Evolutionary conservation across 805 yeast species (phyloP).

Genomic region (Candida fluviatilis): DNA sequence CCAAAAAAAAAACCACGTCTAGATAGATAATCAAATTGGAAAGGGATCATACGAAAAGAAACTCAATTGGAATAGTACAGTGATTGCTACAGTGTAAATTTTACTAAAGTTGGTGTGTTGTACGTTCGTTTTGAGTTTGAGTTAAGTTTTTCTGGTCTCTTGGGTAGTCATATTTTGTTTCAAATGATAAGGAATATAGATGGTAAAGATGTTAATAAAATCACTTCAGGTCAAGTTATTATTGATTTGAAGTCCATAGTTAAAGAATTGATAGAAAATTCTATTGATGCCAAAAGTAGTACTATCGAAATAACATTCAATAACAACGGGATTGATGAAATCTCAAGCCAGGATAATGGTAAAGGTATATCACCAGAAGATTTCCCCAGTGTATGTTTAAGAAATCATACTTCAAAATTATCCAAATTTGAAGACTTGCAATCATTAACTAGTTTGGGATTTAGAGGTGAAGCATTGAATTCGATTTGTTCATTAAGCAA

Average conservation of each 20-base stretch:
- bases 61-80: too few species aligned
- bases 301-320: slow-evolving; percentile 64
- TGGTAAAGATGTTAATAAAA: slow-evolving; percentile 56
- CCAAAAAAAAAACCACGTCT: too few species aligned
- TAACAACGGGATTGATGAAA: slow-evolving; percentile 67
- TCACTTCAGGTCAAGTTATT: slow-evolving; percentile 93
- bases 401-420: slow-evolving; percentile 68
- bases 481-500: slow-evolving; percentile 57
- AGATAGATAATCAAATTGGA: too few species aligned
- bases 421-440: slow-evolving; percentile 50
- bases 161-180: too few species aligned
- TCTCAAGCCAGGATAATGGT: slow-evolving; percentile 71
- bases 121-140: too few species aligned
- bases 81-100: too few species aligned
- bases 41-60: too few species aligned
- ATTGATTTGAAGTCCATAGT: slow-evolving; percentile 71
- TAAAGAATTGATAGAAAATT: slow-evolving; percentile 84
- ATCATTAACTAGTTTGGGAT: slow-evolving; percentile 57
- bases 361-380: slow-evolving; percentile 54
- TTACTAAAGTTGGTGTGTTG: too few species aligned
- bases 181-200: slow-evolving; percentile 21
- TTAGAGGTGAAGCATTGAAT: slow-evolving; percentile 79
- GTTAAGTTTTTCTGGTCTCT: too few species aligned
- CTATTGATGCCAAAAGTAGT: slow-evolving; percentile 73
- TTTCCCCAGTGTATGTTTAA: slow-evolving; percentile 50